Evolutionary conservation across 805 yeast genomes (phyloP).

Genomic region (Candida sanyiensis): DNA sequence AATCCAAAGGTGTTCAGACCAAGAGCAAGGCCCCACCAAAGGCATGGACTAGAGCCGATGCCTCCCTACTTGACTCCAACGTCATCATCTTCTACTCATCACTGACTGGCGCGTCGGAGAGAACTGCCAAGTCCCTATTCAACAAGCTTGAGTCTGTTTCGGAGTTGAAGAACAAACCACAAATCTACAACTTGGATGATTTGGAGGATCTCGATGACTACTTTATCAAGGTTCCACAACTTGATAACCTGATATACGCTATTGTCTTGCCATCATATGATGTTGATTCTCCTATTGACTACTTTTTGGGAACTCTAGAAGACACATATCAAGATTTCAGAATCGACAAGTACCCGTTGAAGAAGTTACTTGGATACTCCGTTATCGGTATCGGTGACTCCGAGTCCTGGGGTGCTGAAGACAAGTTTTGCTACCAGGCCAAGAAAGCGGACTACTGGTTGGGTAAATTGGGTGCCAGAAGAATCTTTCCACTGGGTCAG

Average conservation of each 20-base stretch:
- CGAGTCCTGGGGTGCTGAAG: constrained; percentile 64
- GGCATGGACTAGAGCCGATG: constrained; percentile 35
- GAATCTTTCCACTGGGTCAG: constrained; percentile 78
- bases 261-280: constrained; percentile 86
- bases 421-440: constrained; percentile 84
- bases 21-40: constrained; percentile 24
- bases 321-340: constrained; percentile 85
- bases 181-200: constrained; percentile 67
- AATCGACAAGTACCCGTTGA: constrained; percentile 74
- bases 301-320: constrained; percentile 68
- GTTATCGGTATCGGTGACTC: constrained; percentile 86
- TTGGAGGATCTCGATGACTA: constrained; percentile 79
- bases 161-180: constrained; percentile 38
- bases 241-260: constrained; percentile 51
- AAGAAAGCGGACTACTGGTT: constrained; percentile 64
- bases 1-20: constrained; percentile 30
- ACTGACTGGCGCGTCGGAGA: constrained; percentile 74
- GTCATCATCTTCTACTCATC: constrained; percentile 75
- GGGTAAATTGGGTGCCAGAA: constrained; percentile 78
- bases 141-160: constrained; percentile 29
- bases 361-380: constrained; percentile 66
- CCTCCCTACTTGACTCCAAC: constrained; percentile 46
- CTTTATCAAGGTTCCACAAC: constrained; percentile 58
- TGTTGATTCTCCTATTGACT: constrained; percentile 88
- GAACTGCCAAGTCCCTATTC: constrained; percentile 53